Evolutionary conservation across 495 filamentous ascomycete genomes (phyloP), one percentile per base, ranked within the genome.

Genomic region (Aspergillus ostianus): DNA sequence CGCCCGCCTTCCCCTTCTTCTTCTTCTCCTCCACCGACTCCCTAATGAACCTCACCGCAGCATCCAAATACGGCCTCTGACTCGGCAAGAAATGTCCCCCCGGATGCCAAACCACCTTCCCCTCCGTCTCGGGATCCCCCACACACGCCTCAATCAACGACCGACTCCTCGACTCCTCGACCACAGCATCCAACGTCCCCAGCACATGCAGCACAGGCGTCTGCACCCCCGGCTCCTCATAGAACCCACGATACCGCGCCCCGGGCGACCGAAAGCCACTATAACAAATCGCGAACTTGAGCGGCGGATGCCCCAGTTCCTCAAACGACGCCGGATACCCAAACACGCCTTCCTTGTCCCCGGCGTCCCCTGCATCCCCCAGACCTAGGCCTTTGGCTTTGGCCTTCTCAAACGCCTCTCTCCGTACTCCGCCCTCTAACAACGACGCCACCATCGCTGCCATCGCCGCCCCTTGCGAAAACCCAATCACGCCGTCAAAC

Each of bases 51-150:
- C 79, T 83, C 45, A 87, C 85, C 53, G 93, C 72, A 50, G 83
- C 85, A 77, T 85, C 85, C 45, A 89, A 84, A 83, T 88, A 96
- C 60, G 90, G 85, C 75, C 88, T 88, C 64, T 84, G 83, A 54
- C 89, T 85, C 0, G 94, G 94, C 67, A 98, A 78, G 69, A 93
- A 96, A 73, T 98, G 94, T 0, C 94, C 93, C 15, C 94, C 94
- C 3, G 94, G 93, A 78, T 98, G 94, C 64, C 83, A 86, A 45
- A 96, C 82, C 32, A 92, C 86, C 61, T 75, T 82, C 10, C 74
- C 83, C 15, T 85, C 85, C 48, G 68, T 70, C 65, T 77, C 77
- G 18, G 76, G 71, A 48, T 79, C 73, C 1, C 82, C 78, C 54
- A 70, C 80, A 73, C 90, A 96, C 53, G 83, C 79, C 18, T 88